Evolutionary conservation across 2,329 filamentous ascomycete species (phyloP), one percentile per base, ranked within the genome.

Genomic region (Teratosphaeria viscida): DNA sequence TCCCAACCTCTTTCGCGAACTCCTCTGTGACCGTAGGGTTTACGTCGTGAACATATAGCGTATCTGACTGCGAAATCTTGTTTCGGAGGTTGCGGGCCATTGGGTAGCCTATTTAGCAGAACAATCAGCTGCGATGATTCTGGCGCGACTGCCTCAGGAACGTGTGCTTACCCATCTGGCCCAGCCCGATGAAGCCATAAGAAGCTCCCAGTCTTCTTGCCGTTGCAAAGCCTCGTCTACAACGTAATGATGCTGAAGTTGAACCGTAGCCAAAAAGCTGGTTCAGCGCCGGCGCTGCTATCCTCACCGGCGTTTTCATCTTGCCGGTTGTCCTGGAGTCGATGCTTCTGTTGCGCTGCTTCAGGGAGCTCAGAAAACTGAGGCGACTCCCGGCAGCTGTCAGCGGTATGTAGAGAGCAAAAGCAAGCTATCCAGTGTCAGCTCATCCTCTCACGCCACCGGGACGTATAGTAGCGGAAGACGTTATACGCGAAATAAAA

Each of bases 71-170:
- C 3, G 85, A 82, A 34, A 88, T 80, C 71, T 88, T 89, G 43
- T 82, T 78, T 66, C 85, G 81, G 5, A 90, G 77, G 67, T 89
- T 90, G 71, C 79, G 82, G 39, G 87, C 87, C 87, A 90, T 90
- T 55, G 85, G 82, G 65, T 85, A 89, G 55, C 87, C 86, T 87
- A 62, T 23, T 27, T 10, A 32, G 27, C 16, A n/a, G 26, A 11
- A 34, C 14, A 6, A 57, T 34, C 43, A 49, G 43, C 37, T 43
- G 37, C 37, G 5, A 2, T 5, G 37, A 5, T 5, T 68, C 62
- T 68, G 63, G 32, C 52, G 47, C 39, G 49, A 3, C 11, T 49
- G 32, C 3, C 1, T 35, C 23, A 43, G 4, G 16, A n/a, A 14
- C 14, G 37, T 43, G 37, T 54, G 72, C 76, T 63, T 64, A 79